These are phyloP conservation scores for Colletotrichum tofieldiae DNA, from an alignment of 2,329 filamentous ascomycete genomes.

Conservation along the genomic window DNA sequence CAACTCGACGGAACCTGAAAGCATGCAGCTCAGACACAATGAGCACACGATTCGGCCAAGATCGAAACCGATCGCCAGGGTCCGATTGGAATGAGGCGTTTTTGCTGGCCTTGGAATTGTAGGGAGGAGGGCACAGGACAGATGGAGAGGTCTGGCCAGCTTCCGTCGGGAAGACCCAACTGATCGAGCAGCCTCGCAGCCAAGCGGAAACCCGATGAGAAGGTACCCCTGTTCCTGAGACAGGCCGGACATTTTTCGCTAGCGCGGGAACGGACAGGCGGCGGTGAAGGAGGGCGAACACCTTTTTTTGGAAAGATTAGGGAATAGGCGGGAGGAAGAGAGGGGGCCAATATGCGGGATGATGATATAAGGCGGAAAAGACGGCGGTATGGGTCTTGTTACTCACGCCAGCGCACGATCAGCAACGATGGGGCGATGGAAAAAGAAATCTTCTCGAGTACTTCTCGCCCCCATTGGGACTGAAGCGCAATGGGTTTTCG, in stretches of 20 bases:
- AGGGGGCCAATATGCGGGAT: slow-evolving; percentile 32
- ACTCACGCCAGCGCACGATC: slow-evolving; percentile 11
- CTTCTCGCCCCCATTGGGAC: neutral
- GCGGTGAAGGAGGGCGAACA: slow-evolving; percentile 34
- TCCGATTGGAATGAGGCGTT: slow-evolving; percentile 22
- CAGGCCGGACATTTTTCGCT: slow-evolving; percentile 26
- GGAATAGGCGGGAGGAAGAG: slow-evolving; percentile 8
- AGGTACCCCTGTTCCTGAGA: slow-evolving; percentile 33
- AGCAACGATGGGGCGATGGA: neutral
- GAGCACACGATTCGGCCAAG: slow-evolving; percentile 12
- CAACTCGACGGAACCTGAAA: slow-evolving; percentile 10
- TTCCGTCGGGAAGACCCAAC: neutral
- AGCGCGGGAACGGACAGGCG: slow-evolving; percentile 21
- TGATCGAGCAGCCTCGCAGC: slow-evolving; percentile 11
- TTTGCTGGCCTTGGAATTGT: slow-evolving; percentile 2
- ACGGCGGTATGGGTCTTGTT: slow-evolving; percentile 21
- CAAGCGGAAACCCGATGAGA: slow-evolving; percentile 16
- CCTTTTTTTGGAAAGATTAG: slow-evolving; percentile 9
- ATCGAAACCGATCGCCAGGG: slow-evolving; percentile 30
- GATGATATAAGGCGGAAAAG: slow-evolving; percentile 37
- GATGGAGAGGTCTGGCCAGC: slow-evolving; percentile 9
- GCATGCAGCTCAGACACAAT: slow-evolving; percentile 28
- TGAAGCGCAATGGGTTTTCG: slow-evolving; percentile 1
- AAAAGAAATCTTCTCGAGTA: neutral
- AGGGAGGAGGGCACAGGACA: neutral